Percentiles rank a stretch among this genome's conserved stretches.
phyloP scores from a whole-genome alignment of 805 yeast species.

The Candida oleophila region DNA sequence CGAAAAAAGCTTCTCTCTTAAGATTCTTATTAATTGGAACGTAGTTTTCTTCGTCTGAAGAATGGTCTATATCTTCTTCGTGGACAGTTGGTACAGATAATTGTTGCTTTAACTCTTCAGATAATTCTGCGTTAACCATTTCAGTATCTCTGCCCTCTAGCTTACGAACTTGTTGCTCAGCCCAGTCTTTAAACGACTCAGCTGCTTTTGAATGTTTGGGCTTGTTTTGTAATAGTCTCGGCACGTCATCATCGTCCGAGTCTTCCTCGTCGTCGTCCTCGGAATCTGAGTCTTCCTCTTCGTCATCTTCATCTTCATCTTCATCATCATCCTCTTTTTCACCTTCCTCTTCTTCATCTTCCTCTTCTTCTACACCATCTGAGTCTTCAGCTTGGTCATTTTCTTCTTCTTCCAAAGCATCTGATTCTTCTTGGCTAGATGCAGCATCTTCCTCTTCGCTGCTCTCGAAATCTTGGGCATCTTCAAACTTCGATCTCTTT shows the following conservation, averaged over 20 bases:
- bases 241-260: slow-evolving; percentile 28
- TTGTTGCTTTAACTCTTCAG: slow-evolving; percentile 43
- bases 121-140: slow-evolving; percentile 44
- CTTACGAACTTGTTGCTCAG: slow-evolving; percentile 65
- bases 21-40: slow-evolving; percentile 56
- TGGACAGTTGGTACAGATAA: slow-evolving; percentile 53
- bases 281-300: slow-evolving; percentile 27
- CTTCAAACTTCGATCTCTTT: slow-evolving; percentile 47
- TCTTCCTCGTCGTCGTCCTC: slow-evolving; percentile 30
- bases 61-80: slow-evolving; percentile 70
- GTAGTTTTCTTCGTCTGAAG: slow-evolving; percentile 59
- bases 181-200: slow-evolving; percentile 83
- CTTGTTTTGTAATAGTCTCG: slow-evolving; percentile 35
- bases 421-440: slow-evolving; percentile 14
- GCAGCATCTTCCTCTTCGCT: slow-evolving; percentile 26
- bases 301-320: slow-evolving; percentile 29
- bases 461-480: slow-evolving; percentile 57
- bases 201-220: slow-evolving; percentile 52
- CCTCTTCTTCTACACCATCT: slow-evolving; percentile 21
- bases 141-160: slow-evolving; percentile 57
- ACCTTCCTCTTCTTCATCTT: slow-evolving; percentile 10
- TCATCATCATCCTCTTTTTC: slow-evolving; percentile 20
- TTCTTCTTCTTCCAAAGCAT: slow-evolving; percentile 13
- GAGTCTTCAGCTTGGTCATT: slow-evolving; percentile 14
- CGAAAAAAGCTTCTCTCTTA: slow-evolving; percentile 62